A percentile compares a stretch with the other conserved stretches of the same genome.
Evolutionary conservation across 129 eudicot genomes (phyloP).

Genomic region (Scalesia atractyloides): DNA sequence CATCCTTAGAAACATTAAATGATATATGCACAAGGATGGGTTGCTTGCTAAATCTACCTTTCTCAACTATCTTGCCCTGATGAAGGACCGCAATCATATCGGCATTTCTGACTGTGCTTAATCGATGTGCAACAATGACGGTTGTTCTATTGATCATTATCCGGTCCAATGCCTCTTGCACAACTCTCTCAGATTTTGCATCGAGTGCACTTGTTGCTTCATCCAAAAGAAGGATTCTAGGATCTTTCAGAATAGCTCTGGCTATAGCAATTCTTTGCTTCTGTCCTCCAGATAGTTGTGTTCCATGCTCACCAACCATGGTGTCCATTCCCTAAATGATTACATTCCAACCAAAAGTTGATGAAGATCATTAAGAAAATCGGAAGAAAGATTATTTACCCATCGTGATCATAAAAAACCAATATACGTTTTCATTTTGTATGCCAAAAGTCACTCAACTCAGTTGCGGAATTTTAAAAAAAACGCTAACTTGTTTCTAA

Average conservation of each 20-base stretch:
- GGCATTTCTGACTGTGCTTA: conserved; percentile 69
- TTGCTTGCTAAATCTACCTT: conserved; percentile 38
- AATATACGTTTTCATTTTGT: too few relatives aligned
- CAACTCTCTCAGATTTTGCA: conserved; percentile 71
- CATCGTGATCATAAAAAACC: too few relatives aligned
- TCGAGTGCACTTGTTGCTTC: conserved; percentile 91
- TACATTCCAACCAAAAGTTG: background rate
- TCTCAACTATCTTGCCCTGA: conserved; percentile 67
- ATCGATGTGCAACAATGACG: conserved; percentile 70
- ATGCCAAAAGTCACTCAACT: too few relatives aligned
- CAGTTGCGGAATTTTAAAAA: too few relatives aligned
- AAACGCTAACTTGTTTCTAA: too few relatives aligned
- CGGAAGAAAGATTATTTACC: too few relatives aligned
- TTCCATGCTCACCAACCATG: conserved; percentile 79
- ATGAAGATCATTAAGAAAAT: background rate
- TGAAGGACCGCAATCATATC: conserved; percentile 72
- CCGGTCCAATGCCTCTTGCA: conserved; percentile 79
- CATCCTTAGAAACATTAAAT: too few relatives aligned
- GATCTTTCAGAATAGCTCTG: conserved; percentile 73
- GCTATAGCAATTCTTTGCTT: conserved; percentile 90
- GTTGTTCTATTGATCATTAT: conserved; percentile 73
- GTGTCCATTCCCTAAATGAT: conserved; percentile 56
- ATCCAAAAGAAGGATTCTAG: conserved; percentile 69
- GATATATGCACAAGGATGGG: too few relatives aligned
- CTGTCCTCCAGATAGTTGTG: conserved; percentile 83